These are phyloP conservation scores for Vitis amurensis DNA, from an alignment of 164 flowering plant genomes.

Conservation along the genomic window DNA sequence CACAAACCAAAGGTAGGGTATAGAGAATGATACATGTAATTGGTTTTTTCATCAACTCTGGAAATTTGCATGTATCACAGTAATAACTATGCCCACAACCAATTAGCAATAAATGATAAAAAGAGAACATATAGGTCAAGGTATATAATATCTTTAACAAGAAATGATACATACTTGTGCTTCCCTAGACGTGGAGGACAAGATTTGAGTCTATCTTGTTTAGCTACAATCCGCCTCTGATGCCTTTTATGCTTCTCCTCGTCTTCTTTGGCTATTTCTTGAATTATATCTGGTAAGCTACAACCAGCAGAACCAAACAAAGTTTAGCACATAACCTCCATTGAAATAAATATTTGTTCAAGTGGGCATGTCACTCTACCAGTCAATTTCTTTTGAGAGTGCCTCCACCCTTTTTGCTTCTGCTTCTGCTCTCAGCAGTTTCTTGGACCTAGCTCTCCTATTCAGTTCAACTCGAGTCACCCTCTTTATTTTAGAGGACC, in stretches of 20 bases:
- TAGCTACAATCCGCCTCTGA: constrained; percentile 62
- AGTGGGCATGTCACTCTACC: constrained; percentile 31
- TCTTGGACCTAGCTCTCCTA: constrained; percentile 74
- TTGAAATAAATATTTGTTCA: not conserved
- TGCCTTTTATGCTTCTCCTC: constrained; percentile 74
- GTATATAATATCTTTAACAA: not conserved
- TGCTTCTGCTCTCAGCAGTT: constrained; percentile 54
- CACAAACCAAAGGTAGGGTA: not conserved
- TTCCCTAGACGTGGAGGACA: constrained; percentile 94
- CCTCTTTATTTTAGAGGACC: constrained; percentile 53
- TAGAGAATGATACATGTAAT: not conserved
- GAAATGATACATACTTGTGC: constrained; percentile 57
- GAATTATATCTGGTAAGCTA: constrained; percentile 76
- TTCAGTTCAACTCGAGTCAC: constrained; percentile 79
- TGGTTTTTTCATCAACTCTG: not conserved
- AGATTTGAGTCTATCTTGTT: constrained; percentile 71
- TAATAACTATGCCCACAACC: not conserved
- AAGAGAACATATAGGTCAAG: not conserved
- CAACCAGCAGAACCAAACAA: constrained; percentile 10
- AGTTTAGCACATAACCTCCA: not conserved
- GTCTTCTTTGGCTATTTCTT: constrained; percentile 88
- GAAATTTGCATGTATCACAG: not conserved
- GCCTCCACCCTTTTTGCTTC: constrained; percentile 53
- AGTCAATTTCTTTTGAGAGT: constrained; percentile 74
- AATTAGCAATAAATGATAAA: not conserved